phyloP scores from a whole-genome alignment of 1,139 yeast genomes.

The Candida sp. region DNA sequence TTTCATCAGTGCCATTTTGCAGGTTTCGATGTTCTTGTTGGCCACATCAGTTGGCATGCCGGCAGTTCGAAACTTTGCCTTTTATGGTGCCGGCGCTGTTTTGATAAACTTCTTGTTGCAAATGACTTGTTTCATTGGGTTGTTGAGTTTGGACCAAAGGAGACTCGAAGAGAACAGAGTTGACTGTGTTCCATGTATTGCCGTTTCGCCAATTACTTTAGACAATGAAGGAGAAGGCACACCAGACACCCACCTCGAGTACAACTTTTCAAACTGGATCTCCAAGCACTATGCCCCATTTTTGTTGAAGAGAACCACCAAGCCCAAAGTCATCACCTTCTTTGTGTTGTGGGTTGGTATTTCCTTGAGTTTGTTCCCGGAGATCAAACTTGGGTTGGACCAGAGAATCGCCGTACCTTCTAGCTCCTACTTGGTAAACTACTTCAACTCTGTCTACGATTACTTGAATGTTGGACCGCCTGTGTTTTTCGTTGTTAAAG shows the following conservation, averaged over 20 bases:
- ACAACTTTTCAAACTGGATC: slow-evolving; percentile 30
- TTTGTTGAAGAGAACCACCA: slow-evolving; percentile 51
- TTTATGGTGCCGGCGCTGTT: slow-evolving; percentile 89
- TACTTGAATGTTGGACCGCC: slow-evolving; percentile 93
- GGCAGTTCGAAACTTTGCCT: slow-evolving; percentile 92
- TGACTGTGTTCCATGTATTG: slow-evolving; percentile 62
- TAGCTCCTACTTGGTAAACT: slow-evolving; percentile 79
- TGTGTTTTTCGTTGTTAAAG: slow-evolving; percentile 76
- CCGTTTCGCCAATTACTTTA: slow-evolving; percentile 17
- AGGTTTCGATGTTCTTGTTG: slow-evolving; percentile 74
- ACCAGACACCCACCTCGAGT: slow-evolving; percentile 21
- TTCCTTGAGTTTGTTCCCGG: slow-evolving; percentile 72
- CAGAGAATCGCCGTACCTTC: slow-evolving; percentile 88
- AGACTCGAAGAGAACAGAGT: slow-evolving; percentile 62
- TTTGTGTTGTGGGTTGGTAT: slow-evolving; percentile 70
- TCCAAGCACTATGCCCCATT: slow-evolving; percentile 49
- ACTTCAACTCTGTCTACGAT: slow-evolving; percentile 75
- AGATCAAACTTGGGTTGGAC: slow-evolving; percentile 78
- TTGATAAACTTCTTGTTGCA: slow-evolving; percentile 78
- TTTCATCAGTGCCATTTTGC: slow-evolving; percentile 75
- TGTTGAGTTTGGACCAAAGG: slow-evolving; percentile 69
- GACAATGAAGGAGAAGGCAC: slow-evolving; percentile 16
- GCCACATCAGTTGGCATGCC: slow-evolving; percentile 93
- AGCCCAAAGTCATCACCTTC: slow-evolving; percentile 51
- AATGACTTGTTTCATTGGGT: slow-evolving; percentile 78